Base-by-base conservation (phyloP, 805 yeast genomes). In the Nakazawaea ernobii region DNA sequence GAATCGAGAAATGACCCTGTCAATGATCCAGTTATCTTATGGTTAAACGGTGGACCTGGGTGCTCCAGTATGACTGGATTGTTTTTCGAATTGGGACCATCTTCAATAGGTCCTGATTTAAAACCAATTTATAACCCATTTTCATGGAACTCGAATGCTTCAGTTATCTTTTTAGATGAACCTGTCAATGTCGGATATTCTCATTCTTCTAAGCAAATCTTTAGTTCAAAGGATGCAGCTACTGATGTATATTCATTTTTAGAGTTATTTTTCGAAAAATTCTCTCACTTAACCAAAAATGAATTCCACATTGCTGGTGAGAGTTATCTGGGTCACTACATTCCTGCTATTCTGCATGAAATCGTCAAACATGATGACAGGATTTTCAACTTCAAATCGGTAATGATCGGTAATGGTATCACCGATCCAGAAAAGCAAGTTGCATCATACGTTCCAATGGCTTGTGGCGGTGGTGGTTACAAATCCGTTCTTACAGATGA, bases 1-100 rank as follows among this genome's bases (percentile, higher is more conserved):
- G 96, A 89, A 67, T 83, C 92, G 51, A 79, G 95, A n/a, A n/a
- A n/a, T n/a, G n/a, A n/a, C n/a, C n/a, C n/a, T n/a, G n/a, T n/a
- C n/a, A n/a, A n/a, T n/a, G 96, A 88, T 65, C 96, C 96, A 1
- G 72, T 88, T 39, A 77, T 90, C 43, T 72, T 92, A 55, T 90
- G 97, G 96, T 74, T 89, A 60, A 89, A 88, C 62, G 97, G 97
- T 57, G 97, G 97, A 15, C 96, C 97, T 40, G 97, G 97, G 3
- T 89, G 97, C 68, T 85, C 95, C 13, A 86, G 95, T 8, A 67
- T 87, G 68, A 86, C 95, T 13, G 95, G 95, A 0, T 73, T 86
- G 55, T 84, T 88, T 61, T 86, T 87, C 62, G 96, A 88, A 63
- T 74, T 87, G 55, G 96, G 96, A 27, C 92, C 96, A 13, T 74